Base-by-base conservation (phyloP, 176 grass and related monocot genomes). In the Puccinellia tenuiflora region DNA sequence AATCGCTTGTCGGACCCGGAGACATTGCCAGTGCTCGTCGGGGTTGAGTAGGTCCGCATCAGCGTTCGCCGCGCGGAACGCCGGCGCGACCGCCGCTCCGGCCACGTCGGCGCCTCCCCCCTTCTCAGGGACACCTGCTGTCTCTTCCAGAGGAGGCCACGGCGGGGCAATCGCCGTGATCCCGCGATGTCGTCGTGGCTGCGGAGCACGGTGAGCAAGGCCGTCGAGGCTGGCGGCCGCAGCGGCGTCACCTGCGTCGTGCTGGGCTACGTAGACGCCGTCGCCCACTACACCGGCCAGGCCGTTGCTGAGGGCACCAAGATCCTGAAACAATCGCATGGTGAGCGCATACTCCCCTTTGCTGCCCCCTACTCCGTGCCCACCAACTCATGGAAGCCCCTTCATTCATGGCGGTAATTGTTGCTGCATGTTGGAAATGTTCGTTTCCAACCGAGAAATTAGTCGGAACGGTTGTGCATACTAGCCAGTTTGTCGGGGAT, bases 131-230 rank as follows among this genome's bases (percentile, higher is more conserved):
- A 0, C 4, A 38, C 5, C 6, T 5, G 35, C 35, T 38, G 4
- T 5, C 35, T 38, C 5, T 38, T 6, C 35, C 35, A 6, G 35
- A 38, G 35, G 35, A 38, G 35, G 33, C 33, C 33, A 4, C 5
- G 35, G 35, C 5, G 35, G 35, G 35, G 5, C 5, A 6, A 38
- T 30, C 12, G 37, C 42, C 57, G 28, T 55, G 73, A 82, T 73
- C 59, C 63, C 21, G 64, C 67, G 76, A 94, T 91, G 92, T 91
- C 89, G 55, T 95, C 92, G 89, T 98, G 96, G 92, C 88, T 95
- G 82, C 76, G 96, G 55, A 95, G 85, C 88, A 91, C 96, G 34
- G 89, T 98, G 51, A 98, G 73, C 88, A 95, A 93, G 89, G 96
- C 96, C 59, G 89, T 95, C 29, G 96, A 95, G 85, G 96, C 88